Percentiles rank a stretch among this genome's conserved stretches.
phyloP scores from a whole-genome alignment of 2,329 filamentous ascomycete species.

The Phialemoniopsis sp. region DNA sequence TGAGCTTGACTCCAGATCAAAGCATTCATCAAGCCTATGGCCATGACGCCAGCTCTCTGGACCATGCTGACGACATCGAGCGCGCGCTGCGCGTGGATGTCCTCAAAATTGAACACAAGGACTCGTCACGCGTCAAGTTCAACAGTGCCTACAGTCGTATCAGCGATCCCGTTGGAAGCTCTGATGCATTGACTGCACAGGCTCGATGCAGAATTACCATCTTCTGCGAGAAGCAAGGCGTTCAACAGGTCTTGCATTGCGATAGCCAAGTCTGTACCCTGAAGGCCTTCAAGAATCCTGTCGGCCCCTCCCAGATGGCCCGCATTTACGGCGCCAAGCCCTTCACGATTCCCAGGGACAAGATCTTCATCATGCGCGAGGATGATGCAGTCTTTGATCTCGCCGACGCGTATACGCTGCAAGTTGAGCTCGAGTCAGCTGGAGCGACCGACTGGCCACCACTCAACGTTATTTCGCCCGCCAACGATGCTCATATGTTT shows the following conservation, averaged over 20 bases:
- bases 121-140: constrained; percentile 32
- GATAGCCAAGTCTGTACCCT: constrained; percentile 51
- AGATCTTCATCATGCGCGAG: constrained; percentile 42
- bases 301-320: constrained; percentile 39
- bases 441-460: constrained; percentile 50
- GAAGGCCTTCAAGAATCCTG: constrained; percentile 42
- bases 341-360: constrained; percentile 48
- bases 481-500: constrained; percentile 16
- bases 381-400: constrained; percentile 43
- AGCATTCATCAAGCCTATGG: background rate
- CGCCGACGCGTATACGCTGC: constrained; percentile 44
- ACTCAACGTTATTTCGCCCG: constrained; percentile 27
- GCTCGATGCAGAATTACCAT: constrained; percentile 40
- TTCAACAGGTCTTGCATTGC: constrained; percentile 42
- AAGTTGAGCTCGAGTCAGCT: constrained; percentile 48
- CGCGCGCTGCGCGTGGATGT: constrained; percentile 48
- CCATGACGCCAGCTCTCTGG: constrained; percentile 12
- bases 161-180: constrained; percentile 14
- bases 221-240: constrained; percentile 25
- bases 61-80: constrained; percentile 20
- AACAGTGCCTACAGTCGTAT: constrained; percentile 23
- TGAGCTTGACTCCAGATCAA: too few species aligned
- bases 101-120: constrained; percentile 46
- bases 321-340: constrained; percentile 43
- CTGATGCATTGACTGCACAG: constrained; percentile 26